Evolutionary conservation across 2,329 filamentous ascomycete genomes (phyloP), one percentile per base, ranked within the genome.

Genomic region (Apiospora koreana): DNA sequence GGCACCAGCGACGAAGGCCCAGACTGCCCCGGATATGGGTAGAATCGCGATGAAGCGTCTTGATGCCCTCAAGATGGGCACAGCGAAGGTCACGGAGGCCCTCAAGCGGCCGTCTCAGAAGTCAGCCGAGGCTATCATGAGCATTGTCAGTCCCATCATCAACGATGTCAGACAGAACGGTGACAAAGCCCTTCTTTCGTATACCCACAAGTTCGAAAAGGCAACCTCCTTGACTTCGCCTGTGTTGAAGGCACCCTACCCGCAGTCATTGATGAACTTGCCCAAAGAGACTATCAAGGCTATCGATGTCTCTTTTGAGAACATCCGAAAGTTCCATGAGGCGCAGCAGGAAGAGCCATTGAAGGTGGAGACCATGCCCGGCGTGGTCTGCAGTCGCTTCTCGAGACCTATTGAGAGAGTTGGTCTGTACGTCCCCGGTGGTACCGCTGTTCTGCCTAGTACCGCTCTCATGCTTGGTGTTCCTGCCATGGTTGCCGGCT

Each of bases 381-480:
- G 96, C 42, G 94, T 99, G 3, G 87, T 96, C 38, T 99, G 96
- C 85, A 97, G 94, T 73, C 94, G 96, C 71, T 98, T 99, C 83
- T 91, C 91, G 16, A 88, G 96, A 25, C 92, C 96, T 0, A 98
- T 99, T 73, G 96, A 98, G 82, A 88, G 94, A 46, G 96, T 99
- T n/a, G 96, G 96, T 73, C 86, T 98, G 7, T 99, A 99, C 81
- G 92, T 99, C 21, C 96, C 96, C 8, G 96, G 96, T 70, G 96
- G 96, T 72, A 99, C 96, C 1, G 96, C 96, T 1, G 96, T 99
- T n/a, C 87, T 99, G 50, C 96, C 96, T 16, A 97, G 94, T 69
- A 98, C 96, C 9, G 96, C 96, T 3, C 91, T 99, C 74, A 99
- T 99, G 96, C 88, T 99, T 69, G 96, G 96, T 79, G 96, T 99